A percentile compares a stretch with the other conserved stretches of the same genome.
phyloP scores from a whole-genome alignment of 1,284 basidiomycete species.

The Puccinia horiana region DNA sequence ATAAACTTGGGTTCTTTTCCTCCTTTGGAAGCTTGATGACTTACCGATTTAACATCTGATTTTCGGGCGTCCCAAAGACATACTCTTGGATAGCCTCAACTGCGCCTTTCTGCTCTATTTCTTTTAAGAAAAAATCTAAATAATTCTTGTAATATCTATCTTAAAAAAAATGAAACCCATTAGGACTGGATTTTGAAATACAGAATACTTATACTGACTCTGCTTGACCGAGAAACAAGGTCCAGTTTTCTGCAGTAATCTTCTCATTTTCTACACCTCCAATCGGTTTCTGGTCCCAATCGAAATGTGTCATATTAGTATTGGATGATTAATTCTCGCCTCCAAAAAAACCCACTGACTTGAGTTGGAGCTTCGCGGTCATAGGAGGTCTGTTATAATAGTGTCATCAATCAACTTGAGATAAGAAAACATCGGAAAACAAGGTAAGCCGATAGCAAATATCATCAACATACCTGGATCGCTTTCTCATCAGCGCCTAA shows the following conservation, averaged over 20 bases:
- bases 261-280: slow-evolving; percentile 11
- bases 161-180: background rate
- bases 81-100: slow-evolving; percentile 16
- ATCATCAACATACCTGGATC: slow-evolving; percentile 28
- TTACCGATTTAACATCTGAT: slow-evolving; percentile 41
- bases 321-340: background rate
- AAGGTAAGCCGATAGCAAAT: background rate
- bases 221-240: slow-evolving; percentile 21
- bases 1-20: background rate
- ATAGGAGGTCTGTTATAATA: slow-evolving; percentile 14
- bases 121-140: slow-evolving; percentile 20
- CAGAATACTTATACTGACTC: background rate
- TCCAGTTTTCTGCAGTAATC: slow-evolving; percentile 32
- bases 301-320: background rate
- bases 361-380: slow-evolving; percentile 32
- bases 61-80: slow-evolving; percentile 17
- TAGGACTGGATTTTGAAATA: background rate
- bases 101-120: slow-evolving; percentile 20
- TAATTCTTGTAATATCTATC: slow-evolving; percentile 36
- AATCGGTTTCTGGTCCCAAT: slow-evolving; percentile 13
- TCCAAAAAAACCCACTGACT: background rate
- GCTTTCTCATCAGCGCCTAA: slow-evolving; percentile 20
- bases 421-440: background rate
- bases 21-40: background rate
- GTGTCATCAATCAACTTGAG: background rate